Evolutionary conservation across 805 yeast species (phyloP), one percentile per base, ranked within the genome.

Genomic region (Saccharomycopsis fermentans): DNA sequence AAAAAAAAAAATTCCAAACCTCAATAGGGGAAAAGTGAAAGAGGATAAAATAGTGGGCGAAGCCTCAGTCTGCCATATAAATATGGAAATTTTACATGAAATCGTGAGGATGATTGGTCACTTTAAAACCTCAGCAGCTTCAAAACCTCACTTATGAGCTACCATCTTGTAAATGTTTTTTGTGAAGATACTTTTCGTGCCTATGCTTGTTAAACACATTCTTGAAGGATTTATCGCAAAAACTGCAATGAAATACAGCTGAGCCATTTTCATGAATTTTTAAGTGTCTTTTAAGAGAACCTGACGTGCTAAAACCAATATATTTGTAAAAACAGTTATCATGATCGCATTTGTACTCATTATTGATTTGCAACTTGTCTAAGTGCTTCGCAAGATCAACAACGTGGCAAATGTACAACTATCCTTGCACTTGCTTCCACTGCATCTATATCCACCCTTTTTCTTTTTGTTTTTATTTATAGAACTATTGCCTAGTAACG

Each of bases 381-480:
- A 61, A 37, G 26, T 58, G 61, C 53, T 54, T 61, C 4, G 62
- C 60, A 17, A 61, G 47, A 24, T 59, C 59, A 14, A 61, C 19
- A n/a, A 59, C 3, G 43, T 56, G 12, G 58, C 40, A 36, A 58
- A 61, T 5, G 58, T 59, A 16, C 57, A 56, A 27, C 52, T 61
- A 16, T 57, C 48, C 17, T 56, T 35, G 36, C 62, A 57, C 11
- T 50, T 59, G 5, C 60, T n/a, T 35, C 60, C 63, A 11, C 56
- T 40, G 32, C 63, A 61, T 16, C 63, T 58, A 36, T 54, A 61
- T 12, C 62, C 59, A 1, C 63, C 63, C 35, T 61, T 61, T 40
- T 61, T 61, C 52, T 61, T 61, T 47, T 59, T 58, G 39, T 51
- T n/a, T 35, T 48, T 40, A 37, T 61, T 59, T 16, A 61, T 48